Evolutionary conservation across 768 basidiomycete genomes (phyloP).

Genomic region (Pleurotus giganteus): DNA sequence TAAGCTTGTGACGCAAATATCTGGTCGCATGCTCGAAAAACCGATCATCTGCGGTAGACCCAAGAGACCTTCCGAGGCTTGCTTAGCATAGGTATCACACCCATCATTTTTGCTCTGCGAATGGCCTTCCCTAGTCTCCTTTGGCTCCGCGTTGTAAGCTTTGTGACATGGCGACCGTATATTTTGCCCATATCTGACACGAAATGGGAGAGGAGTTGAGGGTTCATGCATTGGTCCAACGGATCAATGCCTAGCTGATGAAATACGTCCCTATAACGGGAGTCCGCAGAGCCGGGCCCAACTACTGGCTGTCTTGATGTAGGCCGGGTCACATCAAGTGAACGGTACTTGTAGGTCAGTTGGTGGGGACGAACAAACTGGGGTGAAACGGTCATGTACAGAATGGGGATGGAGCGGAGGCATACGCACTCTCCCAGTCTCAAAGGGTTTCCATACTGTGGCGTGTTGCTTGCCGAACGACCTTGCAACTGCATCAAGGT

Average conservation of each 20-base stretch:
- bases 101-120: slow-evolving; percentile 89
- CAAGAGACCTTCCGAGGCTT: slow-evolving; percentile 17
- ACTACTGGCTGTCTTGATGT: slow-evolving; percentile 36
- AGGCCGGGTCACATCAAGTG: slow-evolving; percentile 17
- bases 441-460: slow-evolving; percentile 12
- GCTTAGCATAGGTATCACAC: slow-evolving; percentile 65
- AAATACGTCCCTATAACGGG: slow-evolving; percentile 65
- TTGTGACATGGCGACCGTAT: slow-evolving; percentile 61
- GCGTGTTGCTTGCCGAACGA: not conserved
- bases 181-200: slow-evolving; percentile 83
- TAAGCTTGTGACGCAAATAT: not conserved
- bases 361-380: slow-evolving; percentile 50
- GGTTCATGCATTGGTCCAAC: slow-evolving; percentile 62
- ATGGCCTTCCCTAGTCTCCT: slow-evolving; percentile 81
- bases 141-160: slow-evolving; percentile 77
- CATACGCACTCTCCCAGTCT: slow-evolving; percentile 4
- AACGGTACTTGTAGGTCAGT: slow-evolving; percentile 38
- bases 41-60: slow-evolving; percentile 11
- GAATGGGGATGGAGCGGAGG: not conserved
- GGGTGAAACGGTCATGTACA: not conserved
- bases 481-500: slow-evolving; percentile 2
- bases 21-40: not conserved
- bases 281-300: slow-evolving; percentile 53
- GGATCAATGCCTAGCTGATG: slow-evolving; percentile 74
- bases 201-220: slow-evolving; percentile 52